Percentiles rank a stretch among this genome's conserved stretches.
Conservation (phyloP, 371 early-diverging fungal genomes). For the Coemansia sp. region DNA sequence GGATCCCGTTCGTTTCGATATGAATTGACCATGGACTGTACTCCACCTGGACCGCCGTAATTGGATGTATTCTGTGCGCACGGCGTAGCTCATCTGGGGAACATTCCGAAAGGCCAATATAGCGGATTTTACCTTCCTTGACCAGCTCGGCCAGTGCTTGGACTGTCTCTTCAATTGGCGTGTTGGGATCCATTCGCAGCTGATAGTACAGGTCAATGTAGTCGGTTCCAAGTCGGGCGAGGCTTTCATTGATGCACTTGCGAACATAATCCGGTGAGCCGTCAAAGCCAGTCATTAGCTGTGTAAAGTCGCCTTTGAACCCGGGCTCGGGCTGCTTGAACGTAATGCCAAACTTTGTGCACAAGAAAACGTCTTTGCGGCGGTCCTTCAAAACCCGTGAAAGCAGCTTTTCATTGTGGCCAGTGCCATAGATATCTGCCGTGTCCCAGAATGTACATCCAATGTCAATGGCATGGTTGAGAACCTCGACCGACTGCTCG, state of each 20-base stretch:
- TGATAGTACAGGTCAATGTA: conserved; percentile 61
- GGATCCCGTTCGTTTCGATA: conserved; percentile 56
- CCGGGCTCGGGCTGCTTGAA: conserved; percentile 19
- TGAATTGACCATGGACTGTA: conserved; percentile 58
- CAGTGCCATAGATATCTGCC: conserved; percentile 39
- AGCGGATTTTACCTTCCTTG: conserved; percentile 60
- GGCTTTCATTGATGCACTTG: conserved; percentile 50
- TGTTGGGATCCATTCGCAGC: conserved; percentile 56
- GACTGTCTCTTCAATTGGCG: conserved; percentile 60
- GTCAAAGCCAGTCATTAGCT: conserved; percentile 28
- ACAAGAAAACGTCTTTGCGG: conserved; percentile 54
- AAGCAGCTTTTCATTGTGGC: conserved; percentile 52
- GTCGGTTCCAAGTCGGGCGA: conserved; percentile 48
- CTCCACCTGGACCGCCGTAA: conserved; percentile 61
- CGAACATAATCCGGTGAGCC: conserved; percentile 58
- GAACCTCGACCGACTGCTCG: conserved; percentile 44
- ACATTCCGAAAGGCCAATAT: conserved; percentile 63
- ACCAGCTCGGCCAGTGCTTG: conserved; percentile 61
- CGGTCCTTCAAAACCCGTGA: conserved; percentile 48
- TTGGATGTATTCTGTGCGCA: conserved; percentile 65
- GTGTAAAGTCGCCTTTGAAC: not conserved
- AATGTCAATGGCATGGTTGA: conserved; percentile 44
- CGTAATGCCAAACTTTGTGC: conserved; percentile 55
- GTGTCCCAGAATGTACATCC: conserved; percentile 47
- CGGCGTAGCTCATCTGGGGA: conserved; percentile 55